Evolutionary conservation across 257 asterid species (phyloP).

Genomic region (Pogostemon cablin): DNA sequence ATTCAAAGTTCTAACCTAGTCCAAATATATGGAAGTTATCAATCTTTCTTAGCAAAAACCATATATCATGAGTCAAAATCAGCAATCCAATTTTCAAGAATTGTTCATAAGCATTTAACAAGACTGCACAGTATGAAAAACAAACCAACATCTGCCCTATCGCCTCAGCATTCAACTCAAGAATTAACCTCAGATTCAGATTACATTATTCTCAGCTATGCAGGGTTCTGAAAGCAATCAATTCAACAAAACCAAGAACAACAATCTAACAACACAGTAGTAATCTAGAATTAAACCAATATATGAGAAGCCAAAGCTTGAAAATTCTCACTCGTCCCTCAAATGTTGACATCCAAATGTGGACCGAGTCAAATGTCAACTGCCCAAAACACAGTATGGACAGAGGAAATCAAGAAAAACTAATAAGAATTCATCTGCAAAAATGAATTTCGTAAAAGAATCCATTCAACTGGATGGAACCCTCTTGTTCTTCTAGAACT

Average conservation of each 20-base stretch:
- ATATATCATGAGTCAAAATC: not conserved
- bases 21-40: not conserved
- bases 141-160: not conserved
- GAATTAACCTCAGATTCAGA: constrained; percentile 1
- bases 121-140: constrained; percentile 2
- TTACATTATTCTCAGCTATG: not conserved
- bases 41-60: constrained; percentile 23
- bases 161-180: constrained; percentile 16
- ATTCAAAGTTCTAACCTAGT: constrained; percentile 14
- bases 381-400: constrained; percentile 5
- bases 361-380: constrained; percentile 17
- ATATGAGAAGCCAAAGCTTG: constrained; percentile 12
- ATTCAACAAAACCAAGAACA: constrained; percentile 7
- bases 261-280: not conserved
- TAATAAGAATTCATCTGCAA: not conserved
- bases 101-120: not conserved
- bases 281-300: constrained; percentile 7
- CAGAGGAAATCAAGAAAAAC: constrained; percentile 6
- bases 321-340: constrained; percentile 8
- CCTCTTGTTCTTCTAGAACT: not conserved
- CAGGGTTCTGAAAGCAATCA: not conserved
- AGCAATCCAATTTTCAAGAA: constrained; percentile 12
- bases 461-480: not conserved
- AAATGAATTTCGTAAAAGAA: not conserved
- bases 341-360: constrained; percentile 29